Evolutionary conservation across 352 stramenopile genomes (phyloP), one percentile per base, ranked within the genome.

Genomic region (Pythium oligandrum): DNA sequence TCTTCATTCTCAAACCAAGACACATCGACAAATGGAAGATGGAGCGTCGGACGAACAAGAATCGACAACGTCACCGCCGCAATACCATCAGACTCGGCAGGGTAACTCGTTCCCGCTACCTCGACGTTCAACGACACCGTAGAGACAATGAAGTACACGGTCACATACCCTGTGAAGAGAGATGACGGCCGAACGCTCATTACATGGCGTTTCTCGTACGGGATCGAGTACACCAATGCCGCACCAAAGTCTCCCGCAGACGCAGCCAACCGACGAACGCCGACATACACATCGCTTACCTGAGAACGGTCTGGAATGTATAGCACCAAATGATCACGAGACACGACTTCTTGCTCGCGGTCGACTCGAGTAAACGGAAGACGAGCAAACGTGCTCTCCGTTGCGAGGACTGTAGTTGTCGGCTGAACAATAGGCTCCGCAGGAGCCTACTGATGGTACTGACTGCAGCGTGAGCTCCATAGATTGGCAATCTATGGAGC

Each of bases 281-380:
- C 73, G 51, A 62, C 68, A 37, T 78, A 79, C 36, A 79, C 66
- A 35, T 75, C 70, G 6, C 58, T 64, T 2, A 83, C 31, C 4
- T 68, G 51, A 2, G 59, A 63, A n/a, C 49, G 40, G 48, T 76
- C 71, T 32, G 68, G 52, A 32, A 65, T 63, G 37, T 71, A 79
- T 39, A 83, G 57, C 34, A 78, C 53, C n/a, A 83, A 42, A 51
- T 76, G 48, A n/a, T 79, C 68, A 7, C 73, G 70, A 36, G 31
- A 59, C 9, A 40, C 53, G 7, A 74, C 57, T 56, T 78, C 73
- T 31, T 70, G 61, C 0, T 56, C 51, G 6, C 38, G 32, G 47
- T 83, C 70, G 9, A 70, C 38, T 11, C 70, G 64, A 26, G 68
- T 45, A 31, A 83, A 75, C 9, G 73, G 73, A 4, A 83, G 11